Evolutionary conservation across 306 rosid species (phyloP), one percentile per base, ranked within the genome.

Genomic region (Inga leiocalycina): DNA sequence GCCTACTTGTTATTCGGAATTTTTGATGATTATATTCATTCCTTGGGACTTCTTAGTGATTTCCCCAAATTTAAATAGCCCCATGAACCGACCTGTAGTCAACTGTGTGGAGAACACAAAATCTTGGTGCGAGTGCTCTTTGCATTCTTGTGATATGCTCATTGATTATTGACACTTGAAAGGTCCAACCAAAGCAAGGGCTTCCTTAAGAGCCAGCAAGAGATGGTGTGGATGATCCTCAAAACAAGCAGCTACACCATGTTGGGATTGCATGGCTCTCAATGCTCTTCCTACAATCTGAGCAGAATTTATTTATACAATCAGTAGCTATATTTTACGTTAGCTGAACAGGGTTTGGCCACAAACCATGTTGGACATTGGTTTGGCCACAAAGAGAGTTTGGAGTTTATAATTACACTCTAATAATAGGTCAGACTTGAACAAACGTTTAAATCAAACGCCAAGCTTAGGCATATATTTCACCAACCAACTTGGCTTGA

Each of bases 211-310:
- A 83, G 98, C 98, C 72, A 84, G 78, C 77, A 92, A 82, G 70
- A 92, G 98, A 85, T 88, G 84, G 49, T 92, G 86, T 0, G 98
- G 93, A 80, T 92, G 87, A 77, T 89, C 91, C 76, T 95, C 94
- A 4, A 95, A 80, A 66, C 39, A 43, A 48, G 89, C 85, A 64
- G 86, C 86, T 78, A 79, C 85, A 77, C 91, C 88, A 39, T 83
- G 83, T 45, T 84, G 85, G 7, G 88, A 80, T 71, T 91, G 93
- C 93, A 95, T 88, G 70, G 87, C 89, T 84, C 88, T 93, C 75
- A 95, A 80, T 76, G 90, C 88, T 84, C 92, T 95, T 84, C 98
- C 98, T 74, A 95, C 92, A 78, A 92, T 92, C 97, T 95, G 88
- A 83, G 79, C 72, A 81, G 5, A 49, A 87, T 8, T 66, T 54